These are phyloP conservation scores for Colletotrichum shisoi DNA, from an alignment of 2,329 filamentous ascomycete species.

Conservation along the genomic window DNA sequence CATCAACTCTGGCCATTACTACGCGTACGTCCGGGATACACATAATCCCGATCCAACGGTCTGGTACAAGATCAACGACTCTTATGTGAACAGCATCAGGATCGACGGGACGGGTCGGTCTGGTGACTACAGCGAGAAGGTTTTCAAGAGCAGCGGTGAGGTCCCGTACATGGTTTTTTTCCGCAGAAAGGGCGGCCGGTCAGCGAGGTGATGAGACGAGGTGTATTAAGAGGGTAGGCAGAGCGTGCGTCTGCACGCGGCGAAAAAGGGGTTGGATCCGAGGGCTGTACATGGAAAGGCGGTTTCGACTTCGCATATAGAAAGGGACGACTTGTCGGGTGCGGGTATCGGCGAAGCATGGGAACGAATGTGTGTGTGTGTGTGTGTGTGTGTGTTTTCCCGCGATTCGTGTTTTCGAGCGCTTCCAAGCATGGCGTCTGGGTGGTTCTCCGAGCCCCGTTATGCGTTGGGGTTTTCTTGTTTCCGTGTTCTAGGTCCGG, in stretches of 20 bases:
- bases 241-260: neutral
- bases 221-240: slow-evolving; percentile 16
- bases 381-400: slow-evolving; percentile 1
- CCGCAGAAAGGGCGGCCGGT: slow-evolving; percentile 48
- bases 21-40: slow-evolving; percentile 70
- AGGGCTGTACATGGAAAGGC: neutral
- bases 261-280: neutral
- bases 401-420: slow-evolving; percentile 23
- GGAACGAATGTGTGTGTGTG: neutral
- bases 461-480: slow-evolving; percentile 7
- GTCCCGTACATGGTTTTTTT: slow-evolving; percentile 60
- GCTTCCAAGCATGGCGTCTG: slow-evolving; percentile 38
- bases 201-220: slow-evolving; percentile 9
- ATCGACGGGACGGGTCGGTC: slow-evolving; percentile 50
- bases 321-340: slow-evolving; percentile 3
- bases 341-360: slow-evolving; percentile 4
- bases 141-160: slow-evolving; percentile 52
- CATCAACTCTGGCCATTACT: slow-evolving; percentile 80
- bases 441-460: slow-evolving; percentile 13
- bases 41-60: slow-evolving; percentile 53
- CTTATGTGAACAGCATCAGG: slow-evolving; percentile 51
- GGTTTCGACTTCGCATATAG: slow-evolving; percentile 8
- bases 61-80: slow-evolving; percentile 63
- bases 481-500: neutral
- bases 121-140: slow-evolving; percentile 49